Evolutionary conservation across 108 stramenopile species (phyloP).

Genomic region (Conticribra guillardii): DNA sequence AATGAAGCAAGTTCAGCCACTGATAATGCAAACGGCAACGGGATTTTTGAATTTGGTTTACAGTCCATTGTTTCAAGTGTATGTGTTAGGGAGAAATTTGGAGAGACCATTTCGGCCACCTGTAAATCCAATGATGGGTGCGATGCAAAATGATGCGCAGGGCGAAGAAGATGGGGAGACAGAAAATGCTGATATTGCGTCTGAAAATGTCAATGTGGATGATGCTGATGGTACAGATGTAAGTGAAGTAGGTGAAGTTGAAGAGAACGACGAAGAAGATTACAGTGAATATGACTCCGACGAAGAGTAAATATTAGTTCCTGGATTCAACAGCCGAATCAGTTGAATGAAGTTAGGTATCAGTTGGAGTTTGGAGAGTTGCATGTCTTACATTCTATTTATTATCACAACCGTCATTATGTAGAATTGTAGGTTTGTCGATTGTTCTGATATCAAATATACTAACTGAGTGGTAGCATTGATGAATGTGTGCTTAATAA

Average conservation of each 20-base stretch:
- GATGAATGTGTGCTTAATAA: too few relatives aligned
- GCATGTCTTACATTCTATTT: too few relatives aligned
- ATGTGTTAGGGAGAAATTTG: conserved; percentile 80
- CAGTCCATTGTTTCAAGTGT: conserved; percentile 86
- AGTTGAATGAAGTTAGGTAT: too few relatives aligned
- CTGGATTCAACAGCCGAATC: not conserved
- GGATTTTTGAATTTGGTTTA: conserved; percentile 74
- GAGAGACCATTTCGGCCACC: conserved; percentile 75
- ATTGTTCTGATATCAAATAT: too few relatives aligned
- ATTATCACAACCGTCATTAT: too few relatives aligned
- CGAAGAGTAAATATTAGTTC: not conserved
- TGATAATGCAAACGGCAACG: conserved; percentile 70
- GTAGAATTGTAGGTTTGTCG: too few relatives aligned
- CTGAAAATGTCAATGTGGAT: conserved; percentile 11
- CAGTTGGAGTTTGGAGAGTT: too few relatives aligned
- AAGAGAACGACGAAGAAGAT: conserved; percentile 18
- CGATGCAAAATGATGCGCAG: conserved; percentile 1
- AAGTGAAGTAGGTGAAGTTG: conserved; percentile 22
- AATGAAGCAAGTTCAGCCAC: conserved; percentile 81
- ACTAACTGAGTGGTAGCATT: too few relatives aligned
- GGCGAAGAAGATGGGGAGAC: conserved; percentile 3
- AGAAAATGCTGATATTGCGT: conserved; percentile 5
- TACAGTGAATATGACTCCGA: conserved; percentile 12
- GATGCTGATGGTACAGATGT: conserved; percentile 4
- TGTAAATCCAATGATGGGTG: conserved; percentile 8